Conservation (phyloP, 2,329 filamentous ascomycete species). For the Pseudopithomyces chartarum region DNA sequence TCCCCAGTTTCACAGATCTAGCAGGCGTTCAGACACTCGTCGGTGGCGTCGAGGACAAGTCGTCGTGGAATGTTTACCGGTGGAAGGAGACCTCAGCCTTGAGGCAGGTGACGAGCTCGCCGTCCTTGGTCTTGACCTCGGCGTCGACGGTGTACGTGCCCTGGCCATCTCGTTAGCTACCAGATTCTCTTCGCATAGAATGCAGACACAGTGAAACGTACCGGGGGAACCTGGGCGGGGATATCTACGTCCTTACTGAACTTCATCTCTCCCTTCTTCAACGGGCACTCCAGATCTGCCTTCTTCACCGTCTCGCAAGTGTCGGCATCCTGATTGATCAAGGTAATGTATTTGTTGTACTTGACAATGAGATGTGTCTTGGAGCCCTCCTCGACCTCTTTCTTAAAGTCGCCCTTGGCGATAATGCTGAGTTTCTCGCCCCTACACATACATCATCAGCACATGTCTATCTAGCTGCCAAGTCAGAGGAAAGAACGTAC, state of each 20-base stretch:
- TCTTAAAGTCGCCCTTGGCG: constrained; percentile 74
- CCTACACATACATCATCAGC: constrained; percentile 54
- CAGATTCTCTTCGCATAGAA: not conserved
- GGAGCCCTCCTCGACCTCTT: constrained; percentile 76
- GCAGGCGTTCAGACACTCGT: constrained; percentile 19
- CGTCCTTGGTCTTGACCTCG: constrained; percentile 77
- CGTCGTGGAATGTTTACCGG: constrained; percentile 36
- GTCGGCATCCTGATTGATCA: constrained; percentile 80
- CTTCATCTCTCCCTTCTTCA: constrained; percentile 75
- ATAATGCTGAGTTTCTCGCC: constrained; percentile 78
- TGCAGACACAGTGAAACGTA: constrained; percentile 56
- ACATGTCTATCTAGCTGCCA: not conserved
- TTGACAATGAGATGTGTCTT: constrained; percentile 86
- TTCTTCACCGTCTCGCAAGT: constrained; percentile 89
- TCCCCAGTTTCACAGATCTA: constrained; percentile 34
- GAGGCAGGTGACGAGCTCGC: constrained; percentile 82
- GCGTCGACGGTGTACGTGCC: constrained; percentile 89
- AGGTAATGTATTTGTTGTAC: constrained; percentile 90
- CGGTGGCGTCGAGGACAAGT: constrained; percentile 7
- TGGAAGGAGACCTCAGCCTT: constrained; percentile 72
- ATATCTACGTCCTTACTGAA: constrained; percentile 84
- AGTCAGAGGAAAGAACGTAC: constrained; percentile 63
- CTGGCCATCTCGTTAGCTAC: constrained; percentile 51
- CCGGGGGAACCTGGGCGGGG: constrained; percentile 84
- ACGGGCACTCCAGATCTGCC: constrained; percentile 86